Percentiles rank a stretch among this genome's conserved stretches.
phyloP scores from a whole-genome alignment of 2,329 filamentous ascomycete genomes.

The Sporothrix euskadiensis region DNA sequence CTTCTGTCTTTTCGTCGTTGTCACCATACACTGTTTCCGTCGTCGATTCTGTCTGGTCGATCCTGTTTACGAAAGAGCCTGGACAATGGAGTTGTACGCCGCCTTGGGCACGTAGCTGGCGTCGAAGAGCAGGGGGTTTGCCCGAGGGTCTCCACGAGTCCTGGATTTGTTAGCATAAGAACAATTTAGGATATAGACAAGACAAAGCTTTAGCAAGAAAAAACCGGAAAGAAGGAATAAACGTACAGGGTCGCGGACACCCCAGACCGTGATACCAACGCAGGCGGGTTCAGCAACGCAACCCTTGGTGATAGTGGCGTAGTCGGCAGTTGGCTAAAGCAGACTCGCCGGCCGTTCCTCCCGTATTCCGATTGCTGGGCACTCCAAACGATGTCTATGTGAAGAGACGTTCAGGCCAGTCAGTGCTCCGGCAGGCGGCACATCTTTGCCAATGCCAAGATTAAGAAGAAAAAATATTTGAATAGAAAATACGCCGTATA shows the following conservation, averaged over 20 bases:
- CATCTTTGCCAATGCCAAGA: neutral
- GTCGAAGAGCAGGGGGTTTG: slow-evolving; percentile 58
- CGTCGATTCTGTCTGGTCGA: neutral
- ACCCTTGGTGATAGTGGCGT: slow-evolving; percentile 57
- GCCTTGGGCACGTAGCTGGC: slow-evolving; percentile 53
- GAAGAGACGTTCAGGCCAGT: neutral
- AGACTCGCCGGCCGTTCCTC: neutral
- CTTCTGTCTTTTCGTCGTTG: neutral
- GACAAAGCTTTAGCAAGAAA: neutral
- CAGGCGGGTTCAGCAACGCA: slow-evolving; percentile 61
- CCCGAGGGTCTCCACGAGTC: slow-evolving; percentile 54
- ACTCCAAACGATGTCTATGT: neutral
- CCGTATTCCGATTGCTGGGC: neutral
- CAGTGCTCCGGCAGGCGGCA: neutral
- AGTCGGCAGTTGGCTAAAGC: slow-evolving; percentile 49
- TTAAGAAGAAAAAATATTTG: neutral
- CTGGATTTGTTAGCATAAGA: slow-evolving; percentile 32
- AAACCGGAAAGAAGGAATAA: neutral
- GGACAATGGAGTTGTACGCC: slow-evolving; percentile 51
- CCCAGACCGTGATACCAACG: slow-evolving; percentile 67
- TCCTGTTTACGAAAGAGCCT: slow-evolving; percentile 36
- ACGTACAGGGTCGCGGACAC: slow-evolving; percentile 49
- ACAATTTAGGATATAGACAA: neutral
- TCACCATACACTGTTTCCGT: neutral
- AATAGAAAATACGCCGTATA: neutral